These are phyloP conservation scores for Daldinia vernicosa DNA, from an alignment of 495 filamentous ascomycete genomes.

Conservation along the genomic window DNA sequence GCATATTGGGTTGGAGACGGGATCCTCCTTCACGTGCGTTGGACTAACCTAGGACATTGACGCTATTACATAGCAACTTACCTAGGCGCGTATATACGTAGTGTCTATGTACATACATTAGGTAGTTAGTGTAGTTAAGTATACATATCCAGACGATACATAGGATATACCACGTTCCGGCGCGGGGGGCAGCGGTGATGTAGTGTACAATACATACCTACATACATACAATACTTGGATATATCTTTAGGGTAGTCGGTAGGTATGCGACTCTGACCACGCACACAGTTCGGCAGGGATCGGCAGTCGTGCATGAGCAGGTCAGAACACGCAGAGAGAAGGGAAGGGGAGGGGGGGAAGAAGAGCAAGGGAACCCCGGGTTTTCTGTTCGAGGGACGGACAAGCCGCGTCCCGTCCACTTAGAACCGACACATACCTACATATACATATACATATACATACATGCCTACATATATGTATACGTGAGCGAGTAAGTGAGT, in stretches of 20 bases:
- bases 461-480: neutral
- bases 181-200: constrained; percentile 1
- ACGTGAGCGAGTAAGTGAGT: neutral
- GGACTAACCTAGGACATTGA: neutral
- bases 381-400: constrained; percentile 24
- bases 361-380: constrained; percentile 33
- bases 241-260: neutral
- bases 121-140: constrained; percentile 9
- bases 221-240: no score
- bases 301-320: constrained; percentile 44
- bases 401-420: constrained; percentile 37
- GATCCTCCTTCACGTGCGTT: constrained; percentile 37
- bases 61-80: no score
- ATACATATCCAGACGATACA: constrained; percentile 13
- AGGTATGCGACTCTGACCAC: constrained; percentile 41
- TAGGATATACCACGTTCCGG: neutral
- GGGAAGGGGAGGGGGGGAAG: constrained; percentile 21
- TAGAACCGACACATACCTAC: neutral
- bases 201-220: neutral
- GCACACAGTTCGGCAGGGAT: constrained; percentile 41
- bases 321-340: constrained; percentile 29
- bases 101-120: no score
- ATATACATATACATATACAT: neutral
- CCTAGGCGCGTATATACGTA: no score
- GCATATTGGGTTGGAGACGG: constrained; percentile 19